Evolutionary conservation across 2,329 filamentous ascomycete species (phyloP), one percentile per base, ranked within the genome.

Genomic region (Aspergillus proliferans): DNA sequence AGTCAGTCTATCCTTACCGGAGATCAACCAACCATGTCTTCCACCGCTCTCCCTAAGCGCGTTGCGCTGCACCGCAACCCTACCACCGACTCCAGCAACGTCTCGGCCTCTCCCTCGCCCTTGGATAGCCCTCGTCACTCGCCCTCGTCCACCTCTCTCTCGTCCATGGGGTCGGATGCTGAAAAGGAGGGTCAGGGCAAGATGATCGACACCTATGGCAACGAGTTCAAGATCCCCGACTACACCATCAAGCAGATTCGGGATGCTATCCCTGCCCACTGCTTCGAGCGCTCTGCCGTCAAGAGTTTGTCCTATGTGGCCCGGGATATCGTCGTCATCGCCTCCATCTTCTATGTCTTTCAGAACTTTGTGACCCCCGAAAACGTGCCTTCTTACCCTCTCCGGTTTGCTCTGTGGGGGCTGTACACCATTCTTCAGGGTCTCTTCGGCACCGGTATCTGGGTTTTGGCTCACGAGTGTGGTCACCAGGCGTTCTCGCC

Each of bases 231-330:
- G 71, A 80, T 95, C 49, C 93, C 93, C 59, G 86, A 97, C 74
- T 98, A 87, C 78, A 95, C 90, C 67, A 95, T 98, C 80, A 95
- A 95, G 79, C 83, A 98, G 68, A 92, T 98, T 68, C 86, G 89
- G 65, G 87, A 95, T 74, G 93, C 93, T 69, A 98, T 98, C 60
- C 93, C 93, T 57, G 89, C 91, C 73, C 93, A 96, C 80, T 98
- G 93, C 81, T 97, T 87, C 72, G 80, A 96, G 77, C 86, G 93
- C 53, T 95, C 88, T 43, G 87, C 82, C 53, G 68, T 82, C 57
- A 83, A 76, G 57, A 86, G 91, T 58, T 77, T 96, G 67, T 74
- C 69, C 64, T 97, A 97, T 73, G 91, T 97, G 62, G 80, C 83
- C 64, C 85, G 92, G 54, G 93, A 98, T 72, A 69, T 94, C 42